Evolutionary conservation across 257 asterid genomes (phyloP).

Genomic region (Cordia subcordata): DNA sequence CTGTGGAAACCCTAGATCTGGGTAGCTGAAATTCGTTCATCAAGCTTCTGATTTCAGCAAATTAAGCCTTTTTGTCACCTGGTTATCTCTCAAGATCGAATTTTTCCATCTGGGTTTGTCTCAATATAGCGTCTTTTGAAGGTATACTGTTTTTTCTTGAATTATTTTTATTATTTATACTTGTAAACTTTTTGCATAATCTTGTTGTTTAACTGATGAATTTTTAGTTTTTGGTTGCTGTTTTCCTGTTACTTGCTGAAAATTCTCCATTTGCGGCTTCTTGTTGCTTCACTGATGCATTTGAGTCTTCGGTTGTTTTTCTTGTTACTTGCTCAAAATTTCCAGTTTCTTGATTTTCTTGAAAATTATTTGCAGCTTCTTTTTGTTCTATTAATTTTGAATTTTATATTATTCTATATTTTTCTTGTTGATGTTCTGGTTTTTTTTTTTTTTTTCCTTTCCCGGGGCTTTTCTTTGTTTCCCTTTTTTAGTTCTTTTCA

Average conservation of each 20-base stretch:
- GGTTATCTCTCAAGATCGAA: background rate
- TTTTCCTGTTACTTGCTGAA: too few relatives aligned
- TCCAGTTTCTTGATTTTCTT: background rate
- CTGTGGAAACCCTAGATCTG: slow-evolving; percentile 62
- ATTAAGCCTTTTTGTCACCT: background rate
- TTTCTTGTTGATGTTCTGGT: background rate
- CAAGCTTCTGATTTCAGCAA: slow-evolving; percentile 25
- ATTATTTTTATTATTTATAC: background rate
- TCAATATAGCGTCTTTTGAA: slow-evolving; percentile 5
- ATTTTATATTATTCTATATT: background rate
- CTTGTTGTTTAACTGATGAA: background rate
- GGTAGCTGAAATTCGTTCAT: slow-evolving; percentile 28
- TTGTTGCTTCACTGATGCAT: background rate
- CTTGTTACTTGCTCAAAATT: background rate
- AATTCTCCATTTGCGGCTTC: too few relatives aligned
- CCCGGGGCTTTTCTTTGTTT: background rate
- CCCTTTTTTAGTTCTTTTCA: background rate
- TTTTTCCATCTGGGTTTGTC: slow-evolving; percentile 17
- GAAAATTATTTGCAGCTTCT: background rate
- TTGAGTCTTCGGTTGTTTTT: background rate
- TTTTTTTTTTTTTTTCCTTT: background rate
- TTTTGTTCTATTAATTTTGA: too few relatives aligned
- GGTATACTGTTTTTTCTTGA: slow-evolving; percentile 10
- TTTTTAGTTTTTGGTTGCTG: too few relatives aligned
- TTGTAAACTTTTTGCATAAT: background rate